Evolutionary conservation across 768 basidiomycete species (phyloP).

Genomic region (Tricholoma terreum): DNA sequence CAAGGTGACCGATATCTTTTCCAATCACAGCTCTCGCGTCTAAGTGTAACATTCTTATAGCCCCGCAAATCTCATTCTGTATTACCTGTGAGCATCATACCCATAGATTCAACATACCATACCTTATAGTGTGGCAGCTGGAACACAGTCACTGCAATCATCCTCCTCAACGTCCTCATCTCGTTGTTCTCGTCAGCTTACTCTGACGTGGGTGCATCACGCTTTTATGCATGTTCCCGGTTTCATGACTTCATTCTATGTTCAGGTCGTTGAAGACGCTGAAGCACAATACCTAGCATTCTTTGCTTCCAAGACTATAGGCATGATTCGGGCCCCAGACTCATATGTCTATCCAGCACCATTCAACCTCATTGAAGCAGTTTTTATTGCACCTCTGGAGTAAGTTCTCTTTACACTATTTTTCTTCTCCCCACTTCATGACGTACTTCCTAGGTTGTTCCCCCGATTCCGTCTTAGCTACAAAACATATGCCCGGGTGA

Average conservation of each 20-base stretch:
- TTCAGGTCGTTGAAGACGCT: conserved; percentile 74
- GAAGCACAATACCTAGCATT: conserved; percentile 89
- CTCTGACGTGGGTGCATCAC: conserved; percentile 59
- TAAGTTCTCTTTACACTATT: conserved; percentile 35
- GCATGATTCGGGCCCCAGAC: conserved; percentile 85
- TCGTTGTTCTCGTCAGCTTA: conserved; percentile 95
- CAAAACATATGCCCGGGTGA: conserved; percentile 58
- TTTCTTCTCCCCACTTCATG: conserved; percentile 3
- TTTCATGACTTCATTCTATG: background rate
- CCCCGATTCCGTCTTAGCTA: conserved; percentile 42
- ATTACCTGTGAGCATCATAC: conserved; percentile 64
- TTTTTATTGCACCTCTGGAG: conserved; percentile 86
- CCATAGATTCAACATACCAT: background rate
- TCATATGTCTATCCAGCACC: conserved; percentile 88
- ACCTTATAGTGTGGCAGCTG: conserved; percentile 44
- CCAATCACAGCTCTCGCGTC: background rate
- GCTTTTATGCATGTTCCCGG: background rate
- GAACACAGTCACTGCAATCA: conserved; percentile 79
- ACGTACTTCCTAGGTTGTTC: conserved; percentile 32
- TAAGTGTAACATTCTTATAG: conserved; percentile 25
- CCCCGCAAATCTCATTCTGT: conserved; percentile 62
- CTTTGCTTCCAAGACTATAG: conserved; percentile 83
- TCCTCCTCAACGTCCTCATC: conserved; percentile 90
- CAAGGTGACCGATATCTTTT: conserved; percentile 34
- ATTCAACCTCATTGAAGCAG: conserved; percentile 82